Conservation (phyloP, 306 rosid species). For the Coriaria nepalensis region DNA sequence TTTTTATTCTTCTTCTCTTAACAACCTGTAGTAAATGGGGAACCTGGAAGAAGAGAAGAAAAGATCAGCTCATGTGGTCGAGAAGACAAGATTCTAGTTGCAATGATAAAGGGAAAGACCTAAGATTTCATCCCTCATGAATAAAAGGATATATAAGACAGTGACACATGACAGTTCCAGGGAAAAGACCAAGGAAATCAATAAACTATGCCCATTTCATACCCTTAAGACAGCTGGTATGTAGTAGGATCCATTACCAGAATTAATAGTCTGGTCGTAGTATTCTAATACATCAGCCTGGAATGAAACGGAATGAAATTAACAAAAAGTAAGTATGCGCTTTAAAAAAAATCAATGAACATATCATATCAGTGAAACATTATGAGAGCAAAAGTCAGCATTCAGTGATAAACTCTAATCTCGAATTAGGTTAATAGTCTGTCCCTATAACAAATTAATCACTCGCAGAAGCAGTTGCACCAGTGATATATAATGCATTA, state of each 20-base stretch:
- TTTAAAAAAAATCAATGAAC: too few relatives aligned
- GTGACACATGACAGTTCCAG: conserved; percentile 1
- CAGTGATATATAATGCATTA: too few relatives aligned
- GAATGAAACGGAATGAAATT: conserved; percentile 6
- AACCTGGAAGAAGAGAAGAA: conserved; percentile 41
- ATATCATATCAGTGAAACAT: too few relatives aligned
- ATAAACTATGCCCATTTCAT: conserved; percentile 16
- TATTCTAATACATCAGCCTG: conserved; percentile 97
- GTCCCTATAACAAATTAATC: too few relatives aligned
- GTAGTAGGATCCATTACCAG: conserved; percentile 76
- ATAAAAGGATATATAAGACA: conserved; percentile 6
- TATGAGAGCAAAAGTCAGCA: too few relatives aligned
- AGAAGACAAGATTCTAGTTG: background rate
- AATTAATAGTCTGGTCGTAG: conserved; percentile 81
- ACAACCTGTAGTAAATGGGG: conserved; percentile 86
- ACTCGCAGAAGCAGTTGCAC: too few relatives aligned
- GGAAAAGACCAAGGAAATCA: conserved; percentile 3
- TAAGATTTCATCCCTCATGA: background rate
- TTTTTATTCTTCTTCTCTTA: conserved; percentile 63
- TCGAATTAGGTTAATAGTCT: too few relatives aligned
- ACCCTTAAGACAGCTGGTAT: conserved; percentile 96
- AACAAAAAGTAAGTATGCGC: too few relatives aligned
- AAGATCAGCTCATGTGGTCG: conserved; percentile 18
- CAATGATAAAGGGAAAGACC: background rate
- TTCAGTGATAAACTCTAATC: too few relatives aligned